Base-by-base conservation (phyloP, 148 eudicot genomes). In the Nyssa sinensis region DNA sequence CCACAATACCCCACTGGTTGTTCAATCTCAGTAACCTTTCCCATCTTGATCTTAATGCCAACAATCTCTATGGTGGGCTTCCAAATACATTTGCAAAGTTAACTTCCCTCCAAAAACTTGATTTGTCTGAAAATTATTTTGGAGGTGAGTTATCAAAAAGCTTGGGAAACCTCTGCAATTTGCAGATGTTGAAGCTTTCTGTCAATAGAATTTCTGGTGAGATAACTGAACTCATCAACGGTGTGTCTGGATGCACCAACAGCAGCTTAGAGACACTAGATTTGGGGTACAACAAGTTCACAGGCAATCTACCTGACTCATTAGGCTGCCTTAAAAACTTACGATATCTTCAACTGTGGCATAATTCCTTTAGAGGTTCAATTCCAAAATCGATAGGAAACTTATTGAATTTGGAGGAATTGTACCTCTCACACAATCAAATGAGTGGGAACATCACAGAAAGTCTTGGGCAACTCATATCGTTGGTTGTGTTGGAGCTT, bases 1-100 rank as follows among this genome's bases (percentile, higher is more conserved):
- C 77, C 25, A 32, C 77, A 17, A 1, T 75, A 3, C 77, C 77
- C 6, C 1, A 51, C 0, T 75, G 77, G 77, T 14, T 74, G 16
- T 71, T 37, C 66, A 71, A 71, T 25, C 11, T 67, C 24, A 67
- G 44, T 67, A 55, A 17, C 30, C 74, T 70, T 21, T 14, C 4
- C 9, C 24, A 35, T 4, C 75, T 72, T 60, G 51, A 59, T 24
- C 53, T 72, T 19, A 33, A 13, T 7, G 27, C 33, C 59, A 73
- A 62, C n/a, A 13, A 27, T 29, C 37, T 73, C 19, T n/a, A 1
- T 13, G 67, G 75, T 30, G 35, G 4, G 7, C 1, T 73, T 14
- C 68, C 75, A 5, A 33, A 29, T 37, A 17, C 25, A 19, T 35
- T 73, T 27, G 17, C 55, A 14, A 24, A 16, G 9, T 1, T 73